These are phyloP conservation scores for Oryza coarctata DNA, from an alignment of 176 grass and related monocot genomes.

Conservation along the genomic window DNA sequence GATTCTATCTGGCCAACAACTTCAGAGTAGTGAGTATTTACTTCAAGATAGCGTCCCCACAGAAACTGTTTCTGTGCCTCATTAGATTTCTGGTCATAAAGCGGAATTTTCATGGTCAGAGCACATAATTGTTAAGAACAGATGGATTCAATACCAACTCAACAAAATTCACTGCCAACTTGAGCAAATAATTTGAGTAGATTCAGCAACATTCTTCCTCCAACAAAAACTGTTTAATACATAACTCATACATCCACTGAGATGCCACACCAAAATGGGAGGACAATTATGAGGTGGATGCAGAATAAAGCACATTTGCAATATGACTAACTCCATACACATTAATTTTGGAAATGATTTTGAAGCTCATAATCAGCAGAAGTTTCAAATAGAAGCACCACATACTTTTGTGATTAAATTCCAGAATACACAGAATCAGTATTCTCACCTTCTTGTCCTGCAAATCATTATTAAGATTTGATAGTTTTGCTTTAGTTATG, in stretches of 20 bases:
- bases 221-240: not conserved
- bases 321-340: not conserved
- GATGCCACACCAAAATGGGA: slow-evolving; percentile 28
- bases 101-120: slow-evolving; percentile 18
- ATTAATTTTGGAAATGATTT: slow-evolving; percentile 14
- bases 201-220: not conserved
- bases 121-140: slow-evolving; percentile 20
- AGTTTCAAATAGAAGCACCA: not conserved
- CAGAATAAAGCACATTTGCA: slow-evolving; percentile 4
- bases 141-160: not conserved
- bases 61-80: slow-evolving; percentile 65
- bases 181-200: not conserved
- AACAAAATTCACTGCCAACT: not conserved
- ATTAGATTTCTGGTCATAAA: slow-evolving; percentile 72
- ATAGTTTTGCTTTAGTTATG: slow-evolving; percentile 60
- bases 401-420: slow-evolving; percentile 16
- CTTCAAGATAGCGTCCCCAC: slow-evolving; percentile 61
- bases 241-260: slow-evolving; percentile 16
- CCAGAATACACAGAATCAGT: slow-evolving; percentile 1
- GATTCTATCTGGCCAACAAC: slow-evolving; percentile 70
- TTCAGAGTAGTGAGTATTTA: slow-evolving; percentile 67
- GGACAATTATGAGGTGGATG: slow-evolving; percentile 1
- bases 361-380: slow-evolving; percentile 19
- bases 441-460: slow-evolving; percentile 77
- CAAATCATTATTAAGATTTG: slow-evolving; percentile 78